Percentiles rank a stretch among this genome's conserved stretches.
phyloP scores from a whole-genome alignment of 495 filamentous ascomycete species.

The Glarea lozoyensis region DNA sequence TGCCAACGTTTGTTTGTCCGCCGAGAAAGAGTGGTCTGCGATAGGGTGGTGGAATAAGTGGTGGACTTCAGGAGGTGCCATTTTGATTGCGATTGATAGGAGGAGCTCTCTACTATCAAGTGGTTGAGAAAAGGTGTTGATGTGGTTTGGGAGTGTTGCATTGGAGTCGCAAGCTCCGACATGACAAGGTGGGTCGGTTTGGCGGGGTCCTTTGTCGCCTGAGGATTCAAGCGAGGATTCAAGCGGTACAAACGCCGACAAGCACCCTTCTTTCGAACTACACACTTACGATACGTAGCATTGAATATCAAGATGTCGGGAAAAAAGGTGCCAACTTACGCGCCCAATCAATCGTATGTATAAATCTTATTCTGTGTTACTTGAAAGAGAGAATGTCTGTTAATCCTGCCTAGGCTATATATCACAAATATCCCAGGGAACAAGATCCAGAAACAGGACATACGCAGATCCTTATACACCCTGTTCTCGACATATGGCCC shows the following conservation, averaged over 20 bases:
- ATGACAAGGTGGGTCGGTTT: background rate
- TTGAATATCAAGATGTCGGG: background rate
- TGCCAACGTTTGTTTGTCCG: conserved; percentile 80
- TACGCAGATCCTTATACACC: conserved; percentile 78
- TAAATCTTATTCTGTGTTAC: conserved; percentile 1
- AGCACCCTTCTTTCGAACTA: too few species aligned
- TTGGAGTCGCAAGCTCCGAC: too few species aligned
- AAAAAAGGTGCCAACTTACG: conserved; percentile 21
- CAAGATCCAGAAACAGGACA: conserved; percentile 77
- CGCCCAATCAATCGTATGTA: conserved; percentile 68
- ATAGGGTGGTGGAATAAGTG: conserved; percentile 96
- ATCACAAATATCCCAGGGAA: conserved; percentile 71
- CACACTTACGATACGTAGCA: too few species aligned
- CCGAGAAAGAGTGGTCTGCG: conserved; percentile 94
- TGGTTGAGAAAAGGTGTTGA: conserved; percentile 4
- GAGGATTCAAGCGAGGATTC: background rate
- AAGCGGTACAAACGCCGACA: too few species aligned
- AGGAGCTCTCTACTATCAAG: conserved; percentile 99
- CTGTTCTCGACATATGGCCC: conserved; percentile 91
- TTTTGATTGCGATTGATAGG: conserved; percentile 61
- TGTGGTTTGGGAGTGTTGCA: conserved; percentile 3
- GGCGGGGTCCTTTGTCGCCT: conserved; percentile 1
- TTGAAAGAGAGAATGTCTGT: conserved; percentile 28
- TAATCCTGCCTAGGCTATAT: conserved; percentile 55
- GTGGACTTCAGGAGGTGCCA: conserved; percentile 84